These are phyloP conservation scores for Lentithecium fluviatile DNA, from an alignment of 495 filamentous ascomycete species.

Conservation along the genomic window DNA sequence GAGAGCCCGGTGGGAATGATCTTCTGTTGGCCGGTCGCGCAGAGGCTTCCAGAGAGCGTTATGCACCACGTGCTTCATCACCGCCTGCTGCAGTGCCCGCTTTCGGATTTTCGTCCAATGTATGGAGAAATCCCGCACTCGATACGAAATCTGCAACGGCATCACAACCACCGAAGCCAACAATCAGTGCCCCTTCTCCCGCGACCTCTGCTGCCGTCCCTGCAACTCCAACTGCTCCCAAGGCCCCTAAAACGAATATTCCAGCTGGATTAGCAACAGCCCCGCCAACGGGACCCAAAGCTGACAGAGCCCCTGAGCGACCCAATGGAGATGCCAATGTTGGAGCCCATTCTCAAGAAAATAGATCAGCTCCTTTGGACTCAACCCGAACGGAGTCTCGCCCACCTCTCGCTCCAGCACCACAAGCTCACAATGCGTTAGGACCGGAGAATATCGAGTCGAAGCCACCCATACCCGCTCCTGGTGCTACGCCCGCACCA, in stretches of 20 bases:
- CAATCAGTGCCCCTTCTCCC: neutral
- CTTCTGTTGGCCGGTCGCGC: slow-evolving; percentile 39
- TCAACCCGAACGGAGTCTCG: slow-evolving; percentile 13
- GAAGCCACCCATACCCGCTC: neutral
- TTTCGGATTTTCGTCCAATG: slow-evolving; percentile 56
- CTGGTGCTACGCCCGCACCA: slow-evolving; percentile 1
- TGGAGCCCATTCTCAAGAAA: slow-evolving; percentile 15
- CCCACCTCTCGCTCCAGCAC: slow-evolving; percentile 5
- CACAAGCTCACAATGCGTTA: neutral
- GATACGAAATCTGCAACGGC: slow-evolving; percentile 39
- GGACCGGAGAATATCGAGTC: slow-evolving; percentile 12
- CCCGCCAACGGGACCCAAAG: slow-evolving; percentile 42
- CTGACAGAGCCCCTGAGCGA: slow-evolving; percentile 31
- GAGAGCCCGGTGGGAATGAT: slow-evolving; percentile 49
- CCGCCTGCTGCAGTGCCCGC: slow-evolving; percentile 67
- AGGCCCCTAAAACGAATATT: slow-evolving; percentile 9
- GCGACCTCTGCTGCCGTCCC: neutral
- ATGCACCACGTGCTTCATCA: slow-evolving; percentile 47
- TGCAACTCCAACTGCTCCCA: slow-evolving; percentile 2
- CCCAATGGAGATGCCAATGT: neutral
- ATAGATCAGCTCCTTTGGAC: slow-evolving; percentile 4
- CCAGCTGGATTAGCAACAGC: slow-evolving; percentile 21
- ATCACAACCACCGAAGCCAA: slow-evolving; percentile 14
- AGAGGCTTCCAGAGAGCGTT: slow-evolving; percentile 47
- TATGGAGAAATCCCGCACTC: slow-evolving; percentile 38